phyloP scores from a whole-genome alignment of 495 filamentous ascomycete species.

The Sabuloglossum arenarium region DNA sequence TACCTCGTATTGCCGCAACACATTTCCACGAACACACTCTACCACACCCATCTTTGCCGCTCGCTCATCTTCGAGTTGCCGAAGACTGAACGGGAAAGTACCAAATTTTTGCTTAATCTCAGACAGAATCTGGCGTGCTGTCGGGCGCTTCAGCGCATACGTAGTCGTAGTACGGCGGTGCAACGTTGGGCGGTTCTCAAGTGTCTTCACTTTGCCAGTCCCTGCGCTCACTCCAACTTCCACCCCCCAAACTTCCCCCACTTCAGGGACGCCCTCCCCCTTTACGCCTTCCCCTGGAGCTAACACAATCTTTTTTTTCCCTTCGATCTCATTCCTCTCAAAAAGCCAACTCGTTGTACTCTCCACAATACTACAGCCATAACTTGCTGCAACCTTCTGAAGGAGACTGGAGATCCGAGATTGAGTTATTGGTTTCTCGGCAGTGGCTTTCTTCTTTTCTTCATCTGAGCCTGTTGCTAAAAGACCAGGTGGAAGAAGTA shows the following conservation, averaged over 20 bases:
- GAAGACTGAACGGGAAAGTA: slow-evolving; percentile 89
- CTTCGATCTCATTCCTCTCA: slow-evolving; percentile 91
- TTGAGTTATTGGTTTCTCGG: slow-evolving; percentile 56
- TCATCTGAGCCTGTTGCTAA: slow-evolving; percentile 69
- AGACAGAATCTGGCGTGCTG: slow-evolving; percentile 71
- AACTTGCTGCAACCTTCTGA: slow-evolving; percentile 78
- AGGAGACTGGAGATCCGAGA: slow-evolving; percentile 64
- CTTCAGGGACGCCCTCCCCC: slow-evolving; percentile 74
- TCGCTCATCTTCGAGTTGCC: slow-evolving; percentile 91
- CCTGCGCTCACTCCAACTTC: slow-evolving; percentile 85
- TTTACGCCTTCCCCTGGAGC: slow-evolving; percentile 68
- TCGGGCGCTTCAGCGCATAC: slow-evolving; percentile 77
- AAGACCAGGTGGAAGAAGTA: slow-evolving; percentile 77
- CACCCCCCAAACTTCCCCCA: slow-evolving; percentile 94
- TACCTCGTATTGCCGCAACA: slow-evolving; percentile 87
- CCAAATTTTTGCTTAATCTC: slow-evolving; percentile 94
- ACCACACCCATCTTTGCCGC: slow-evolving; percentile 90
- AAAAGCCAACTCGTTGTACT: slow-evolving; percentile 95
- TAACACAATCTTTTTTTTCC: slow-evolving; percentile 94
- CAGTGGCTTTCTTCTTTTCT: slow-evolving; percentile 76
- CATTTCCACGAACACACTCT: slow-evolving; percentile 79
- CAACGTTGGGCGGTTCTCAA: slow-evolving; percentile 70
- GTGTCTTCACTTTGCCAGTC: slow-evolving; percentile 79
- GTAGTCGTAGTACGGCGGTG: slow-evolving; percentile 83
- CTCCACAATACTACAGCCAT: slow-evolving; percentile 86